Evolutionary conservation across 768 basidiomycete genomes (phyloP), one percentile per base, ranked within the genome.

Genomic region (Leccinum boreale): DNA sequence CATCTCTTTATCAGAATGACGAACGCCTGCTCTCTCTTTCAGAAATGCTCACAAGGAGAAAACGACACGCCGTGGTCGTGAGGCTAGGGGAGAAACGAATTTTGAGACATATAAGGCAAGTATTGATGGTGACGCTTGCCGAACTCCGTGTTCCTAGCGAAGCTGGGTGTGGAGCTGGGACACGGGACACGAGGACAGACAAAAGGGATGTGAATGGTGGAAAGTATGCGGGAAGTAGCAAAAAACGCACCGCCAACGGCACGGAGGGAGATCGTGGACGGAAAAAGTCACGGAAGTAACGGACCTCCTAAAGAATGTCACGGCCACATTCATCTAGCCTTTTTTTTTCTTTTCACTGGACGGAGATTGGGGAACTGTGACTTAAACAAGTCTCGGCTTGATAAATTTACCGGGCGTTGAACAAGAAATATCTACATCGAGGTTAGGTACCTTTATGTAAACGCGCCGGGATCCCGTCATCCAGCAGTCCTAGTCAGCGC

Each of bases 1-100:
- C 26, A 50, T 47, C 6, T 23, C n/a, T 35, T 36, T 19, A 2
- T 49, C 68, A 85, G 75, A 83, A 85, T 45, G 85, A 89, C 53
- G 77, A 78, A 56, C 55, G 58, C 11, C 70, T 85, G 5, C 70
- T 79, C 19, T 60, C 58, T 14, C 50, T 56, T 15, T 23, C 42
- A 8, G 56, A 56, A 8, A 56, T 55, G n/a, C 67, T 82, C 2
- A 55, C 77, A 4, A 56, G 74, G 53, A 83, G 85, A 62, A 80
- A 77, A 64, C 77, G 76, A 58, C 77, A 85, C 57, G 92, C 93
- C 1, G 67, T 87, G 8, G 73, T 89, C 48, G 90, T 94, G 12
- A 80, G 93, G 35, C 68, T 91, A 10, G 90, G 90, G 4, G 93
- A 95, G 75, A 93, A 93, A 73, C 74, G 80, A 23, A 85, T 94